Conservation (phyloP, 768 basidiomycete species). For the Scleroderma citrinum region DNA sequence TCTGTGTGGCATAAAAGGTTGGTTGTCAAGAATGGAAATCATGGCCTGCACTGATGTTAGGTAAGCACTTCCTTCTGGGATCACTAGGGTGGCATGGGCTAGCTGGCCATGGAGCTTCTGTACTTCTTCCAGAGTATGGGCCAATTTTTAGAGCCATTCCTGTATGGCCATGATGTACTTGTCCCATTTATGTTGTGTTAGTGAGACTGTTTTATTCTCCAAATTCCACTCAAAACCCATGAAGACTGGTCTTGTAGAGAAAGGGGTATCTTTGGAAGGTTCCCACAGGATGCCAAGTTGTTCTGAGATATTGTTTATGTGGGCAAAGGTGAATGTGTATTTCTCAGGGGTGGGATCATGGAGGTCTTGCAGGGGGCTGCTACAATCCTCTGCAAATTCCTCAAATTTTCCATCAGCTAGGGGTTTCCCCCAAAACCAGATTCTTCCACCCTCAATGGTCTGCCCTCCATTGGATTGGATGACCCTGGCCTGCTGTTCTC, state of each 20-base stretch:
- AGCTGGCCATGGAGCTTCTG: slow-evolving; percentile 31
- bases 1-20: slow-evolving; percentile 25
- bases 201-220: not conserved
- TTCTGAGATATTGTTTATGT: not conserved
- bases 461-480: not conserved
- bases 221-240: slow-evolving; percentile 32
- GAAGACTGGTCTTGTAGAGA: slow-evolving; percentile 14
- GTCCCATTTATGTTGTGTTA: not conserved
- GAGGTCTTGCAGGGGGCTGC: not conserved
- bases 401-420: slow-evolving; percentile 12
- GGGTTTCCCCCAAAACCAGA: slow-evolving; percentile 24
- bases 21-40: slow-evolving; percentile 21
- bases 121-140: not conserved
- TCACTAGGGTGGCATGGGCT: slow-evolving; percentile 28
- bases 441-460: slow-evolving; percentile 1
- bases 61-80: slow-evolving; percentile 31
- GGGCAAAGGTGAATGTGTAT: slow-evolving; percentile 15
- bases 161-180: slow-evolving; percentile 4
- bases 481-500: no score
- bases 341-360: no score
- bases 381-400: slow-evolving; percentile 32
- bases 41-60: slow-evolving; percentile 36
- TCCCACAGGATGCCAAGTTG: slow-evolving; percentile 13
- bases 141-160: not conserved
- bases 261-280: slow-evolving; percentile 8